Evolutionary conservation across 345 rosid genomes (phyloP), one percentile per base, ranked within the genome.

Genomic region (Salix udensis): DNA sequence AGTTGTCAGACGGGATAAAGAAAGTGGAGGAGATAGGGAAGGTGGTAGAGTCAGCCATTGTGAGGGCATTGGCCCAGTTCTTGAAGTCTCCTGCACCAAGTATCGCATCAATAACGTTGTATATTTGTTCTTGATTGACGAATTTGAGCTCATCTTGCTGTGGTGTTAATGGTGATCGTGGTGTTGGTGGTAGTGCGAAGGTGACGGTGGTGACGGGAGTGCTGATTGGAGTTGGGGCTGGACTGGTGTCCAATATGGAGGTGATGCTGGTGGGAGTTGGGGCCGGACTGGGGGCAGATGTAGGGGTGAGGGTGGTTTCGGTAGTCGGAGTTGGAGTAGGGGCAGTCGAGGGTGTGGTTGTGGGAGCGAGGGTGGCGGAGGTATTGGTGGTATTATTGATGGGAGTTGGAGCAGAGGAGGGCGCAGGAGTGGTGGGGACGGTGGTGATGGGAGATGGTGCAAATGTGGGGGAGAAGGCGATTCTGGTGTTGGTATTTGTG

Each of bases 71-170:
- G 37, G 86, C 89, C 94, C 94, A 95, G 82, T 71, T 83, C 70
- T 78, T 85, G 82, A 92, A 92, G 82, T 90, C 96, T 1, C 91
- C 89, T 23, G 92, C 81, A 18, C 94, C 96, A 71, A 95, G 82
- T 68, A 95, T 87, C 7, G 97, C 94, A 39, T 90, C 88, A 37
- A 93, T 83, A 67, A 89, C 88, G 87, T 89, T 92, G 83, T 73
- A 64, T 39, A 92, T 67, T 69, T 88, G 89, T 28, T 80, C 86
- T 66, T 72, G 83, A 31, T 39, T 55, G 73, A 48, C 30, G 30
- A 52, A 18, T 24, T 48, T 23, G 8, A 53, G 68, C 4, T 2
- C 2, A 16, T 7, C 78, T 67, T 48, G 69, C 24, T 21, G 15
- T 2, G 44, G 28, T 26, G 58, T 3, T 28, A 53, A 30, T 9